Percentiles rank a stretch among this genome's conserved stretches.
Conservation (phyloP, 768 basidiomycete genomes). For the Sarcodon sp. region DNA sequence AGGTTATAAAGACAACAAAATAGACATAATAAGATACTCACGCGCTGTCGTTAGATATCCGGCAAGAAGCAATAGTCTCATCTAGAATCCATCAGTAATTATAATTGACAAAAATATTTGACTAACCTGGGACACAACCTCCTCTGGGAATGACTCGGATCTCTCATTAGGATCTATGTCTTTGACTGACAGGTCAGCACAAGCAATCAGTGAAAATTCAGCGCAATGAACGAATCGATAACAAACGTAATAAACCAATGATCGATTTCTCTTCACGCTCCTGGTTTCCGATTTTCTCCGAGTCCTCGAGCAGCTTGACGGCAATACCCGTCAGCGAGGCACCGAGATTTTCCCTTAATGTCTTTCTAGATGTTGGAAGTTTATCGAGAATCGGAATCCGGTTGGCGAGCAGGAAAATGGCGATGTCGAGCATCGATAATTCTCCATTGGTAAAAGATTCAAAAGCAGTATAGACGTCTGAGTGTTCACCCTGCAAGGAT, state of each 20-base stretch:
- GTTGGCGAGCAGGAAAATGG: slow-evolving; percentile 14
- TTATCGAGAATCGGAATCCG: slow-evolving; percentile 17
- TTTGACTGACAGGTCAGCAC: slow-evolving; percentile 18
- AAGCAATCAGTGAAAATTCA: too few relatives aligned
- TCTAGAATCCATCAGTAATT: slow-evolving; percentile 9
- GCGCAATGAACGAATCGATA: too few relatives aligned
- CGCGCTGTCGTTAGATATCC: slow-evolving; percentile 44
- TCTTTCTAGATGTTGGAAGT: slow-evolving; percentile 19
- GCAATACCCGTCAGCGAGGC: slow-evolving; percentile 20
- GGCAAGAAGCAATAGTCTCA: slow-evolving; percentile 25
- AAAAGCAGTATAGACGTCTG: slow-evolving; percentile 19
- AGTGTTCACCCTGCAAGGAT: slow-evolving; percentile 32
- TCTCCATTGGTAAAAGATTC: slow-evolving; percentile 9
- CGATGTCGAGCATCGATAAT: slow-evolving; percentile 1
- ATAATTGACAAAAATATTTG: not conserved
- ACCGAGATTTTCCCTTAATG: slow-evolving; percentile 14
- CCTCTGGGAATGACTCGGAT: slow-evolving; percentile 23
- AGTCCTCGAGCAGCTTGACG: slow-evolving; percentile 17
- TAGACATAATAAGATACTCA: slow-evolving; percentile 6
- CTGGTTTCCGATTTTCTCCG: slow-evolving; percentile 14
- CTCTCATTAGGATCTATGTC: slow-evolving; percentile 15
- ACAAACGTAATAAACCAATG: slow-evolving; percentile 23
- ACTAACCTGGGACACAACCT: slow-evolving; percentile 25
- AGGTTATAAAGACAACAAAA: not conserved
- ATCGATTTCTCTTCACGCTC: slow-evolving; percentile 21